phyloP scores from a whole-genome alignment of 176 grass and related monocot genomes.

The Microstegium vimineum region DNA sequence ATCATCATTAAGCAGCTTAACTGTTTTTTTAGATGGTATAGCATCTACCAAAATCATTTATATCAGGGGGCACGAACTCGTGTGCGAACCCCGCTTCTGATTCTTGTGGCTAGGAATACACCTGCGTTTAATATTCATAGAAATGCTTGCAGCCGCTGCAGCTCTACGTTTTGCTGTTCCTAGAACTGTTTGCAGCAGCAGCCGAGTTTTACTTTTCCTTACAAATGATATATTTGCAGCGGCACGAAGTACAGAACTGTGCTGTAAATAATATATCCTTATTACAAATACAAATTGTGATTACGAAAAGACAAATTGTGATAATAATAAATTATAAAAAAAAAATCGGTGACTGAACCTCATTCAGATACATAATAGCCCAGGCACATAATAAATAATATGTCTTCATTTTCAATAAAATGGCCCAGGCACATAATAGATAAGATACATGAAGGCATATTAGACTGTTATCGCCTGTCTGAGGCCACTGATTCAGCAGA shows the following conservation, averaged over 20 bases:
- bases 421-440: neutral
- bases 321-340: too few species aligned
- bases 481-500: slow-evolving; percentile 72
- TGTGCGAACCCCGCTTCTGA: neutral
- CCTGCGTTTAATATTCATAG: too few species aligned
- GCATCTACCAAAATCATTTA: too few species aligned
- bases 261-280: neutral
- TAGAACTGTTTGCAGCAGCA: too few species aligned
- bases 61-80: neutral
- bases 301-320: too few species aligned
- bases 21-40: too few species aligned
- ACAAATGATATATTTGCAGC: too few species aligned
- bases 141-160: too few species aligned
- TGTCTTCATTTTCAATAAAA: slow-evolving; percentile 14
- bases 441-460: neutral
- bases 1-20: neutral
- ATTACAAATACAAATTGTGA: neutral
- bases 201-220: too few species aligned
- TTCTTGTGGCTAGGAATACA: too few species aligned
- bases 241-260: neutral
- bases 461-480: slow-evolving; percentile 38
- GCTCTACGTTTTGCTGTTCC: too few species aligned
- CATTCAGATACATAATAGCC: neutral
- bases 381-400: too few species aligned
- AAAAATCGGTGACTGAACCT: neutral